These are phyloP conservation scores for Platismatia glauca DNA, from an alignment of 495 filamentous ascomycete species.

Conservation along the genomic window DNA sequence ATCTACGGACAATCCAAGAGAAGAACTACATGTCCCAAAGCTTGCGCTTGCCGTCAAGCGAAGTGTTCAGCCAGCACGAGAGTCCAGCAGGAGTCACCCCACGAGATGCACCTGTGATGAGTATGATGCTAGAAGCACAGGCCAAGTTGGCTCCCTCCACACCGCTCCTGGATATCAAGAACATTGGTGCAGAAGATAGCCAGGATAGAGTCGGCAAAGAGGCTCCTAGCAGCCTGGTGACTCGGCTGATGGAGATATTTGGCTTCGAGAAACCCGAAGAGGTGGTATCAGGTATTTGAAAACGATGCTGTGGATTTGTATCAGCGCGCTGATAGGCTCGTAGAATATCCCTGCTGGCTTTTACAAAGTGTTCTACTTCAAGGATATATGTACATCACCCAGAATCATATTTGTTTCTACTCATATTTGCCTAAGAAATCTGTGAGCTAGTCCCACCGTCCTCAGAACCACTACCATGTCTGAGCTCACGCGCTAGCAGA, in stretches of 20 bases:
- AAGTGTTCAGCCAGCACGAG: constrained; percentile 22
- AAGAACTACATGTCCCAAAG: constrained; percentile 29
- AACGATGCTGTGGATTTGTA: constrained; percentile 12
- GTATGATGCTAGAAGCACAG: constrained; percentile 74
- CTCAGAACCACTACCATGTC: background rate
- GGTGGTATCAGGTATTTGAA: constrained; percentile 58
- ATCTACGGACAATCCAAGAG: constrained; percentile 23
- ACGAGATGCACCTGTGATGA: constrained; percentile 62
- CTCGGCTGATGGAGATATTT: constrained; percentile 79
- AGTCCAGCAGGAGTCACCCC: constrained; percentile 37
- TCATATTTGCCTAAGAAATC: constrained; percentile 90
- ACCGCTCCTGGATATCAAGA: constrained; percentile 22
- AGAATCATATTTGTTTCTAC: constrained; percentile 91
- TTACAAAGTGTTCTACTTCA: constrained; percentile 87
- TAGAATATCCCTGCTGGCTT: constrained; percentile 91
- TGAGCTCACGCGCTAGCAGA: constrained; percentile 38
- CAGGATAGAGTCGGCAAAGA: constrained; percentile 18
- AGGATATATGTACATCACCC: constrained; percentile 95
- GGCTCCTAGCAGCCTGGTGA: constrained; percentile 43
- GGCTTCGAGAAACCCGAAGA: constrained; percentile 74
- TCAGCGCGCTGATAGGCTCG: constrained; percentile 5
- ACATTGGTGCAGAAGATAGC: constrained; percentile 22
- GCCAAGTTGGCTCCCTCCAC: constrained; percentile 45
- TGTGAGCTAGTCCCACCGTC: constrained; percentile 36
- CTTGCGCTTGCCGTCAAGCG: constrained; percentile 13